Conservation (phyloP, 176 grass and related monocot species). For the Poa pratensis region DNA sequence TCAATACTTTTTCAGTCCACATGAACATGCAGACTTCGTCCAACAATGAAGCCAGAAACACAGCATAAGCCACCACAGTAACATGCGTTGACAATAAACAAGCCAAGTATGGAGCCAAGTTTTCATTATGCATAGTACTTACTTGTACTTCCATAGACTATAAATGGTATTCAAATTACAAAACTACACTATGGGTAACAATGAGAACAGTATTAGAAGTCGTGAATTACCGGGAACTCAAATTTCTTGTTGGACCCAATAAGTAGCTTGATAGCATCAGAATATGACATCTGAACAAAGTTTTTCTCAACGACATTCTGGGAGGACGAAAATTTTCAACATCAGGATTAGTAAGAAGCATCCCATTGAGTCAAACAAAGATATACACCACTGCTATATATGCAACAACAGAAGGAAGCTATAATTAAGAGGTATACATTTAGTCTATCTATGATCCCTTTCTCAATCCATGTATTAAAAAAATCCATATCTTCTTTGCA, state of each 20-base stretch:
- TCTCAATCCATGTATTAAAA: slow-evolving; percentile 96
- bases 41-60: neutral
- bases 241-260: slow-evolving; percentile 87
- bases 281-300: slow-evolving; percentile 94
- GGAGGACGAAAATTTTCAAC: slow-evolving; percentile 37
- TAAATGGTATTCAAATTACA: slow-evolving; percentile 26
- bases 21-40: neutral
- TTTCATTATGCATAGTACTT: slow-evolving; percentile 23
- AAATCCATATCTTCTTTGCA: slow-evolving; percentile 99
- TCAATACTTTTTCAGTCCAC: slow-evolving; percentile 12
- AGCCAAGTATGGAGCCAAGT: slow-evolving; percentile 16
- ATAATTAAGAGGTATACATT: slow-evolving; percentile 58
- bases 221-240: slow-evolving; percentile 82
- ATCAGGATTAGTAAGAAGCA: slow-evolving; percentile 28
- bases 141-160: neutral
- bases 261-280: slow-evolving; percentile 88
- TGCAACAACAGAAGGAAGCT: slow-evolving; percentile 36
- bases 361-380: slow-evolving; percentile 3
- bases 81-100: slow-evolving; percentile 15
- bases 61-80: neutral
- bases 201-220: slow-evolving; percentile 17
- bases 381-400: slow-evolving; percentile 16
- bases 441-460: slow-evolving; percentile 93
- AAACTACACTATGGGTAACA: slow-evolving; percentile 7
- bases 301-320: slow-evolving; percentile 93